A percentile compares a stretch with the other conserved stretches of the same genome.
Evolutionary conservation across 75 land plant species (phyloP).

Genomic region (Picea sitchensis): DNA sequence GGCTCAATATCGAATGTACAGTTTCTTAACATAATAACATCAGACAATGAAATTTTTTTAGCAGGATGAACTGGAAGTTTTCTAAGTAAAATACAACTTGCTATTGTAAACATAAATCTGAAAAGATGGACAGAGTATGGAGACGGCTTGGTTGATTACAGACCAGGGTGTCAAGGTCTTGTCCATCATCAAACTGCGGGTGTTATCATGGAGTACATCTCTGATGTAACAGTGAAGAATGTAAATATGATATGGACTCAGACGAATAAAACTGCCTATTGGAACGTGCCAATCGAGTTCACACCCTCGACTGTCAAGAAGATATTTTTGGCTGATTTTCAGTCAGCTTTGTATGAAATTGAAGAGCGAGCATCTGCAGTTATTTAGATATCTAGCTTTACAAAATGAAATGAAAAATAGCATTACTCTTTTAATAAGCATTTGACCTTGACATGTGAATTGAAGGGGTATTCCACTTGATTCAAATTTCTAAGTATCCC

Average conservation of each 20-base stretch:
- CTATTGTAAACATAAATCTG: no score
- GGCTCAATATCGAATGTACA: conserved; percentile 62
- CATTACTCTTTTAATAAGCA: background rate
- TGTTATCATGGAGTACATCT: conserved; percentile 65
- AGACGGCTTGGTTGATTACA: conserved; percentile 63
- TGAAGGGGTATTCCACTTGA: background rate
- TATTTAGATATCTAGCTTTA: background rate
- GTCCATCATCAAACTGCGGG: conserved; percentile 66
- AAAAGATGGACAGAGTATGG: conserved; percentile 54
- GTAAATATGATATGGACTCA: conserved; percentile 66
- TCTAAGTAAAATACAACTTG: no score
- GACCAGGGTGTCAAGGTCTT: conserved; percentile 79
- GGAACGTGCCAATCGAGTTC: no score
- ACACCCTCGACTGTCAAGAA: conserved; percentile 5
- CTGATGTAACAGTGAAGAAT: conserved; percentile 44
- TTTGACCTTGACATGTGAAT: background rate
- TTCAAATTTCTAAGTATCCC: background rate
- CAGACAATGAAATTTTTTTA: no score
- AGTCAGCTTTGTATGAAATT: conserved; percentile 24
- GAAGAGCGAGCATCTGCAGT: background rate
- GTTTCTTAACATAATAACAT: no score
- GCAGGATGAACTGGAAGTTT: no score
- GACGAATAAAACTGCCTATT: background rate
- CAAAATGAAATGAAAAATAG: background rate
- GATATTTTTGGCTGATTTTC: conserved; percentile 37